Conservation (phyloP, 208 protist genomes). For the Leishmania tarentolae region DNA sequence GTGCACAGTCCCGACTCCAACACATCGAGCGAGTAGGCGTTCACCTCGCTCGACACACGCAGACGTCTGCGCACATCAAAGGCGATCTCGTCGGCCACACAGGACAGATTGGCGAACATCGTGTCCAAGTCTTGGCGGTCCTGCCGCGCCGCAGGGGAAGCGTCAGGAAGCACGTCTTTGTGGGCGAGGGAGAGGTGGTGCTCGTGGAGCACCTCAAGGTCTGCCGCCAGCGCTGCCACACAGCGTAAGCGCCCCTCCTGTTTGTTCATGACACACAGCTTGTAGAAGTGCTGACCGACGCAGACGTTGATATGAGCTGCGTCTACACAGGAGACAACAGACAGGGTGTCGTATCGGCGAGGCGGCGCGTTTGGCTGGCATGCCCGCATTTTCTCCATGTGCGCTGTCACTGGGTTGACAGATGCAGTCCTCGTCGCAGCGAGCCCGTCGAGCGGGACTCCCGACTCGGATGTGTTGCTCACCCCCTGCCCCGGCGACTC, state of each 20-base stretch:
- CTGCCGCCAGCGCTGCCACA: slow-evolving; percentile 20
- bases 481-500: background rate
- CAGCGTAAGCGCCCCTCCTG: slow-evolving; percentile 17
- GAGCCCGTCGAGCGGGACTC: no score
- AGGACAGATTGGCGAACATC: slow-evolving; percentile 54
- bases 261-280: slow-evolving; percentile 59
- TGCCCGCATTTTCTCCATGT: background rate
- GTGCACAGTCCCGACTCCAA: slow-evolving; percentile 70
- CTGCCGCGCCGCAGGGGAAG: slow-evolving; percentile 39
- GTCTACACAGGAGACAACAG: slow-evolving; percentile 23
- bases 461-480: background rate
- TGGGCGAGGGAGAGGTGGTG: slow-evolving; percentile 18
- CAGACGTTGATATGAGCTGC: slow-evolving; percentile 76
- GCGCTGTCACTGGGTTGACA: background rate
- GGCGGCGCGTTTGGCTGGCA: background rate
- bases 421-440: background rate
- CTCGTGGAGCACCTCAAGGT: slow-evolving; percentile 26
- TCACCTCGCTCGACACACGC: slow-evolving; percentile 56
- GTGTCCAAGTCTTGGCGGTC: slow-evolving; percentile 46
- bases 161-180: slow-evolving; percentile 5
- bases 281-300: slow-evolving; percentile 72
- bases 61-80: slow-evolving; percentile 71
- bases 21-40: slow-evolving; percentile 51
- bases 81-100: slow-evolving; percentile 38
- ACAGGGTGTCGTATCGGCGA: slow-evolving; percentile 26